phyloP scores from a whole-genome alignment of 106 monocot genomes.

The Allium sativum region DNA sequence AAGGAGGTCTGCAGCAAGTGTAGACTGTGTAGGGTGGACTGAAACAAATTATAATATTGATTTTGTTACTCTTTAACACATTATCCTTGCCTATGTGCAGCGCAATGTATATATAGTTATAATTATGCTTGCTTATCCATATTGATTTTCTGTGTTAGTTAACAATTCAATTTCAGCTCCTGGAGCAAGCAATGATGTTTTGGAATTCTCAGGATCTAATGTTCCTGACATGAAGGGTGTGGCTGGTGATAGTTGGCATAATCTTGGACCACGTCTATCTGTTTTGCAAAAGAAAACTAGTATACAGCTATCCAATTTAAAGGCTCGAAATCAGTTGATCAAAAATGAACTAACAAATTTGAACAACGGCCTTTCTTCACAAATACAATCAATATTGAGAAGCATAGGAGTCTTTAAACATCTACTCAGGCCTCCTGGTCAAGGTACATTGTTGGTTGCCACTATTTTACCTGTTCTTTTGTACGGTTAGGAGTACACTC shows the following conservation, averaged over 20 bases:
- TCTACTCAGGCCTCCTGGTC: conserved; percentile 23
- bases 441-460: background rate
- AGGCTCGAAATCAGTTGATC: conserved; percentile 1
- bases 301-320: conserved; percentile 16
- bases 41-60: background rate
- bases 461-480: background rate
- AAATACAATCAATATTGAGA: conserved; percentile 25
- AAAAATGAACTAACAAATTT: conserved; percentile 22
- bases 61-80: background rate
- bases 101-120: background rate
- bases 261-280: conserved; percentile 15
- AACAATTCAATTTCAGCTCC: conserved; percentile 14
- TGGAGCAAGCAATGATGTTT: conserved; percentile 14
- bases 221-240: conserved; percentile 17
- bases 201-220: conserved; percentile 31
- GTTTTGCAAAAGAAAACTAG: conserved; percentile 23
- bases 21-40: background rate
- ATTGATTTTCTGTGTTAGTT: background rate
- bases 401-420: conserved; percentile 29
- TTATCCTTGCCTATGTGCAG: background rate
- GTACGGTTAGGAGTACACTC: background rate
- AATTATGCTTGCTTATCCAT: background rate
- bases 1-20: background rate
- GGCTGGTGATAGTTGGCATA: conserved; percentile 14
- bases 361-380: conserved; percentile 14